phyloP scores from a whole-genome alignment of 805 yeast species.

The Sugiyamaella lignohabitans region DNA sequence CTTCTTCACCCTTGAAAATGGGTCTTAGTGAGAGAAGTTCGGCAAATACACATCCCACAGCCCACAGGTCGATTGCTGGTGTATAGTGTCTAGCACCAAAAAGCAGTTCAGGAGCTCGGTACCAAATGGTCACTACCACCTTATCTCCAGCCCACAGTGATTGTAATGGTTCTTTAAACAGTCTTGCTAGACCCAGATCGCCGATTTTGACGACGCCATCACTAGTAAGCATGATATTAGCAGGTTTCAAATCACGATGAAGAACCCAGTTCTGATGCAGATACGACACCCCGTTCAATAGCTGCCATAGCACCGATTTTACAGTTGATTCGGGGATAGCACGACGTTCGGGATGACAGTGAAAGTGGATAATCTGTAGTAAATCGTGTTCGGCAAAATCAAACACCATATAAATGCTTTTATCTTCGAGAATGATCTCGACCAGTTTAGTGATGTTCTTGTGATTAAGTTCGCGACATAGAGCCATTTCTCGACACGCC shows the following conservation, averaged over 20 bases:
- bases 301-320: slow-evolving; percentile 87
- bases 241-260: slow-evolving; percentile 95
- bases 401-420: slow-evolving; percentile 87
- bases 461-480: slow-evolving; percentile 81
- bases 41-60: slow-evolving; percentile 91
- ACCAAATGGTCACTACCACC: slow-evolving; percentile 96
- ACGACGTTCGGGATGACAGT: slow-evolving; percentile 79
- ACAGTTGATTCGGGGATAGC: slow-evolving; percentile 73
- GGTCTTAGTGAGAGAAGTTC: slow-evolving; percentile 86
- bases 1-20: slow-evolving; percentile 95
- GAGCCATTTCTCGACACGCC: slow-evolving; percentile 93
- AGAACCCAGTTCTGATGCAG: slow-evolving; percentile 94
- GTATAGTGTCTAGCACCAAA: slow-evolving; percentile 92
- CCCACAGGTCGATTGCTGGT: slow-evolving; percentile 91
- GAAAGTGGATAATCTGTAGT: slow-evolving; percentile 88
- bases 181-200: slow-evolving; percentile 85
- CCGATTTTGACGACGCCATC: slow-evolving; percentile 93
- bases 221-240: slow-evolving; percentile 90
- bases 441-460: slow-evolving; percentile 71
- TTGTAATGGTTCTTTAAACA: slow-evolving; percentile 80
- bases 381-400: slow-evolving; percentile 96
- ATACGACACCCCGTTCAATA: slow-evolving; percentile 83
- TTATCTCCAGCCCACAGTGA: slow-evolving; percentile 87
- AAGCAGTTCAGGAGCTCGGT: slow-evolving; percentile 85
- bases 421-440: slow-evolving; percentile 81